phyloP scores from a whole-genome alignment of 139 green algal genomes.

The Tetraselmis chui region DNA sequence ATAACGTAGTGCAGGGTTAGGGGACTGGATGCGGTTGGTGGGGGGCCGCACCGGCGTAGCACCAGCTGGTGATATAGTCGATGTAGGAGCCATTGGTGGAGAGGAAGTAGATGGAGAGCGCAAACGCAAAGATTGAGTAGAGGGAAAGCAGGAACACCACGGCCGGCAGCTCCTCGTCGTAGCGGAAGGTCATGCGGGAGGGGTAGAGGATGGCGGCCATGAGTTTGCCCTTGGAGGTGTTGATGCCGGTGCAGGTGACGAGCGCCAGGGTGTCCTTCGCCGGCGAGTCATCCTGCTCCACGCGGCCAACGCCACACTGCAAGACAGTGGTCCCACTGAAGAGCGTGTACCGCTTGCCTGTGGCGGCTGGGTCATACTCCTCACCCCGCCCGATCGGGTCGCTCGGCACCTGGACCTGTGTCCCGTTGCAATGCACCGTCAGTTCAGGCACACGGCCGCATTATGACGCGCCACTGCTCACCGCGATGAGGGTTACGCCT shows the following conservation, averaged over 20 bases:
- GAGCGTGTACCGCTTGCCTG: background rate
- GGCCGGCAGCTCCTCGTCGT: constrained; percentile 18
- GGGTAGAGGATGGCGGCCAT: constrained; percentile 17
- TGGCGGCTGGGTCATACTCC: background rate
- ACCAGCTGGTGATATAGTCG: constrained; percentile 12
- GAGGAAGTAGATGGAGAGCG: constrained; percentile 10
- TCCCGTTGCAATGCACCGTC: too few relatives aligned
- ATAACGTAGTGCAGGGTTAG: background rate
- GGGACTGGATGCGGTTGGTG: background rate
- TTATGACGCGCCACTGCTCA: too few relatives aligned
- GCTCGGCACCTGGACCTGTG: background rate
- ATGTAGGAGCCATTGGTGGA: constrained; percentile 6
- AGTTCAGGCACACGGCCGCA: too few relatives aligned
- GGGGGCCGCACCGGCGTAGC: constrained; percentile 1
- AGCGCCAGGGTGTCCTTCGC: background rate
- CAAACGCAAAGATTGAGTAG: constrained; percentile 6
- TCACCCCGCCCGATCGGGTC: background rate
- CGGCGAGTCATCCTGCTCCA: background rate
- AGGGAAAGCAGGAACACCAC: constrained; percentile 8
- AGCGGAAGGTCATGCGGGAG: constrained; percentile 14
- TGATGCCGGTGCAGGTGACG: constrained; percentile 2
- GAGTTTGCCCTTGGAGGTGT: constrained; percentile 13
- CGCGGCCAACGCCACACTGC: background rate
- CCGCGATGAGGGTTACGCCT: too few relatives aligned
- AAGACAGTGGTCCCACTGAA: background rate